Conservation (phyloP, 345 rosid species). For the Aethionema arabicum region DNA sequence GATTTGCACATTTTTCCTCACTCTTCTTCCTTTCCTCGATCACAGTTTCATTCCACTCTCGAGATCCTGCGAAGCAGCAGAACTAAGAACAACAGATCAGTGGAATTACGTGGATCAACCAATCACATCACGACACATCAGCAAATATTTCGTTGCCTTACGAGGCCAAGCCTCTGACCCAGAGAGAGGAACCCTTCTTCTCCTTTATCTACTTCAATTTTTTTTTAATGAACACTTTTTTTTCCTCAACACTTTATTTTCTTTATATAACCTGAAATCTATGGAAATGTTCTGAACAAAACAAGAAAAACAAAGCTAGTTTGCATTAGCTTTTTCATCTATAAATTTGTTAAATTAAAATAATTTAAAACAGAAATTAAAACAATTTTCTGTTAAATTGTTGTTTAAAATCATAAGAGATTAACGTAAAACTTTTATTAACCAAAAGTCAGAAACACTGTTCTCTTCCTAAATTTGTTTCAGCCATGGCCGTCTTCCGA, state of each 20-base stretch:
- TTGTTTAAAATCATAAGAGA: background rate
- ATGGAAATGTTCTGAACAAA: no score
- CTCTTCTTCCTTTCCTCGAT: background rate
- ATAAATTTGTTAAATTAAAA: no score
- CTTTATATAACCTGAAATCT: no score
- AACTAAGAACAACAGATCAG: slow-evolving; percentile 17
- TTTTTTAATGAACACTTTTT: no score
- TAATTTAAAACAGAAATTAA: background rate
- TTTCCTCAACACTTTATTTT: no score
- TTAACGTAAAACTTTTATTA: slow-evolving; percentile 28
- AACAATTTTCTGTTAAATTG: background rate
- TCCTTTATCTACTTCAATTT: background rate
- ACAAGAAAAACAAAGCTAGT: no score
- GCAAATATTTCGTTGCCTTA: background rate
- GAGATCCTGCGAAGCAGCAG: slow-evolving; percentile 28
- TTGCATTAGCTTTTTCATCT: no score
- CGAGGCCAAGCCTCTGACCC: background rate
- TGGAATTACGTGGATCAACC: slow-evolving; percentile 53
- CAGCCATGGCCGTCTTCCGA: slow-evolving; percentile 25
- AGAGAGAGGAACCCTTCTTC: slow-evolving; percentile 1
- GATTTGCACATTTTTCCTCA: slow-evolving; percentile 44
- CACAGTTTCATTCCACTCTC: slow-evolving; percentile 12
- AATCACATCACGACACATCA: slow-evolving; percentile 54
- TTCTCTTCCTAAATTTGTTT: slow-evolving; percentile 34
- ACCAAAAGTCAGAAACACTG: slow-evolving; percentile 26